Percentiles rank a stretch among this genome's conserved stretches.
These are phyloP conservation scores for Kwoniella sp. DNA, from an alignment of 768 basidiomycete species.

Conservation along the genomic window DNA sequence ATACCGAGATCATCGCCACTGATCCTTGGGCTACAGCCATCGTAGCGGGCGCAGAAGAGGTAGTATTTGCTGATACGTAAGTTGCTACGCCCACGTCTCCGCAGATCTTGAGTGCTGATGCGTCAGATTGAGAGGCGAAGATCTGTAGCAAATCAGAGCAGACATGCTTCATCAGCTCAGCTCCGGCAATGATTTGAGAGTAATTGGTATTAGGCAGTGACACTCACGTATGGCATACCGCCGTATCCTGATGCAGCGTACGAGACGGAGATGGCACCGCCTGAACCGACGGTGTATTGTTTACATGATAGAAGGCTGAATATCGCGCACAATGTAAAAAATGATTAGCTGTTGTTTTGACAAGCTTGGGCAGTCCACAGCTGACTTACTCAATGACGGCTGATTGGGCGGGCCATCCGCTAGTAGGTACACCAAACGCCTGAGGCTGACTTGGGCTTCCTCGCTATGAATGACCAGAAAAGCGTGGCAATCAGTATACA, in stretches of 20 bases:
- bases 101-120: slow-evolving; percentile 32
- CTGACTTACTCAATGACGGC: slow-evolving; percentile 49
- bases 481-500: background rate
- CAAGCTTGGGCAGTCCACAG: no score
- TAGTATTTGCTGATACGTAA: slow-evolving; percentile 23
- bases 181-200: no score
- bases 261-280: slow-evolving; percentile 42
- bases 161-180: slow-evolving; percentile 2
- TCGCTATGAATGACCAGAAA: background rate
- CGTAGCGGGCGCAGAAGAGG: slow-evolving; percentile 14
- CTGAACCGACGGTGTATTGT: slow-evolving; percentile 36
- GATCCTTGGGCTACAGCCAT: slow-evolving; percentile 7
- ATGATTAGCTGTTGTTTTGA: no score
- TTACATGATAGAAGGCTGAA: slow-evolving; percentile 49
- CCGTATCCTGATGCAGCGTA: slow-evolving; percentile 48
- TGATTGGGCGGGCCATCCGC: slow-evolving; percentile 42
- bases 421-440: slow-evolving; percentile 37
- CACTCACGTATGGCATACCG: slow-evolving; percentile 51
- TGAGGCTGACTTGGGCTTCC: slow-evolving; percentile 45
- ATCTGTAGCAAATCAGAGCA: no score
- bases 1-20: slow-evolving; percentile 10
- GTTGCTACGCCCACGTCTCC: slow-evolving; percentile 26
- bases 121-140: slow-evolving; percentile 35
- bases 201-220: no score
- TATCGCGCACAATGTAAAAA: no score